Percentiles rank a stretch among this genome's conserved stretches.
These are phyloP conservation scores for Amanita muscaria DNA, from an alignment of 768 basidiomycete species.

Conservation along the genomic window DNA sequence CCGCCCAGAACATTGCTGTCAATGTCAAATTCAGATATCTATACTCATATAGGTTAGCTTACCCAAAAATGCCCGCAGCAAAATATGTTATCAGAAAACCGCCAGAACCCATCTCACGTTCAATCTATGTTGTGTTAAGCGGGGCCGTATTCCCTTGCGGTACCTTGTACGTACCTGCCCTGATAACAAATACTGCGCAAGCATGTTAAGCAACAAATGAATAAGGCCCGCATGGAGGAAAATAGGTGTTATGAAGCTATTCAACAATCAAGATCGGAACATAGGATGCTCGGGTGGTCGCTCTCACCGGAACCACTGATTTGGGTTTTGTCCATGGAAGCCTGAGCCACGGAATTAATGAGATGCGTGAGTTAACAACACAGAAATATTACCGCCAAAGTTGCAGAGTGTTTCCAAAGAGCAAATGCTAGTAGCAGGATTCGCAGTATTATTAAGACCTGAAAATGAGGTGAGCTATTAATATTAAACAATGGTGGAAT, in stretches of 20 bases:
- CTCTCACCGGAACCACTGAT: slow-evolving; percentile 39
- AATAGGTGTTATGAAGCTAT: slow-evolving; percentile 77
- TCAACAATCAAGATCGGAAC: slow-evolving; percentile 5
- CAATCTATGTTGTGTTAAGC: slow-evolving; percentile 42
- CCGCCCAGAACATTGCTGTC: slow-evolving; percentile 79
- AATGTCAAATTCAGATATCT: slow-evolving; percentile 1
- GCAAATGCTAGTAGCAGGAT: slow-evolving; percentile 63
- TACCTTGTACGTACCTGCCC: slow-evolving; percentile 45
- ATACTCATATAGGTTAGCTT: no score
- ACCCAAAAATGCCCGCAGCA: slow-evolving; percentile 91
- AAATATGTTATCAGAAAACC: slow-evolving; percentile 85
- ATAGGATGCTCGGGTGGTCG: background rate
- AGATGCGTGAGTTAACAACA: slow-evolving; percentile 9
- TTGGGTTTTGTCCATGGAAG: slow-evolving; percentile 33
- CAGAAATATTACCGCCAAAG: slow-evolving; percentile 56
- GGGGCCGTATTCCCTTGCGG: background rate
- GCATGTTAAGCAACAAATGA: slow-evolving; percentile 86
- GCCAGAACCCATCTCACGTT: slow-evolving; percentile 83
- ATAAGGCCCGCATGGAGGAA: slow-evolving; percentile 95
- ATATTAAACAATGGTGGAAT: background rate
- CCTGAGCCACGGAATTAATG: slow-evolving; percentile 17
- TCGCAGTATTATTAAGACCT: slow-evolving; percentile 82
- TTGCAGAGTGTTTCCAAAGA: slow-evolving; percentile 79
- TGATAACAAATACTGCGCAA: slow-evolving; percentile 74
- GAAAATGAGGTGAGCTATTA: background rate